A percentile compares a stretch with the other conserved stretches of the same genome.
phyloP scores from a whole-genome alignment of 352 stramenopile genomes.

The Globisporangium alternatum region DNA sequence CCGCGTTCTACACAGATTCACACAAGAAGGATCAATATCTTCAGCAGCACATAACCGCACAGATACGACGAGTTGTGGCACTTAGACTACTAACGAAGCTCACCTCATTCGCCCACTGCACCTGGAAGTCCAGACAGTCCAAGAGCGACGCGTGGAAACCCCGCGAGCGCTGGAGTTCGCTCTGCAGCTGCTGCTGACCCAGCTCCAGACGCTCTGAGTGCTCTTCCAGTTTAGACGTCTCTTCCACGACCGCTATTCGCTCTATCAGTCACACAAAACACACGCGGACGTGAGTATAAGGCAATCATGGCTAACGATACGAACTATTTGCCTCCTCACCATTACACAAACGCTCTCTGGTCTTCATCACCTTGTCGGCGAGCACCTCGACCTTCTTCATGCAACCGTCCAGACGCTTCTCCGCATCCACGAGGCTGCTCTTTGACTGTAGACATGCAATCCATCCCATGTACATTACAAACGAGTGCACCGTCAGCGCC shows the following conservation, averaged over 20 bases:
- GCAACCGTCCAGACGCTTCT: conserved; percentile 41
- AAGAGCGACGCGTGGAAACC: conserved; percentile 51
- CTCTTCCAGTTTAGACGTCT: conserved; percentile 46
- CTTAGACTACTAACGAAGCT: background rate
- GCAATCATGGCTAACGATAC: background rate
- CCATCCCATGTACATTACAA: background rate
- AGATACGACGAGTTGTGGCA: too few species aligned
- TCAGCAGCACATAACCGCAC: too few species aligned
- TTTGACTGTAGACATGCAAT: conserved; percentile 31
- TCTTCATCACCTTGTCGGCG: conserved; percentile 67
- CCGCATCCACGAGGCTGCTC: conserved; percentile 44
- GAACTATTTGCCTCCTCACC: conserved; percentile 17
- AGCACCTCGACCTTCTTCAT: conserved; percentile 60
- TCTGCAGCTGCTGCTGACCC: conserved; percentile 39
- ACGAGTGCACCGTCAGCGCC: background rate
- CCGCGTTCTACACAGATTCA: conserved; percentile 41
- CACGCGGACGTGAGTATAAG: background rate
- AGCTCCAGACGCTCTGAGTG: conserved; percentile 36
- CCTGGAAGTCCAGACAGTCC: conserved; percentile 64
- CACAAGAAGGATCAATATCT: background rate
- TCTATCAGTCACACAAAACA: conserved; percentile 19
- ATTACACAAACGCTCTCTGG: conserved; percentile 62
- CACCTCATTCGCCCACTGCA: conserved; percentile 61
- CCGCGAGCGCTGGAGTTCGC: conserved; percentile 27
- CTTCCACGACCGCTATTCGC: conserved; percentile 57